Evolutionary conservation across 257 asterid species (phyloP).

Genomic region (Ballota nigra): DNA sequence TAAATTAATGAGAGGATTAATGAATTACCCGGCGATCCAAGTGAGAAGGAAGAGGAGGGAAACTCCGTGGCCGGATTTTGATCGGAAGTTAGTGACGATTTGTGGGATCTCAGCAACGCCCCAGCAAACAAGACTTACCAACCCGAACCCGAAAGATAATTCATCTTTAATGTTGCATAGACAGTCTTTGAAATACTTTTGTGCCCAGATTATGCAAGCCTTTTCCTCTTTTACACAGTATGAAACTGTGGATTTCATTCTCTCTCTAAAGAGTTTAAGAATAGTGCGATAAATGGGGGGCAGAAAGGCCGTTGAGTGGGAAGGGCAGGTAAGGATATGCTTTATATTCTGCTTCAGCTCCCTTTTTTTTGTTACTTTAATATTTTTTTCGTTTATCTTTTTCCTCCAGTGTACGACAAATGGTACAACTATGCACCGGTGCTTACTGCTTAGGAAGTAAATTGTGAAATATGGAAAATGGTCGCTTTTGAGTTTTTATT

Average conservation of each 20-base stretch:
- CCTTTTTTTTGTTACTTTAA: neutral
- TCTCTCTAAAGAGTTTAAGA: too few species aligned
- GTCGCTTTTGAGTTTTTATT: too few species aligned
- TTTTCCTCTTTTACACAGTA: conserved; percentile 55
- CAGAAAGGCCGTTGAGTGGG: neutral
- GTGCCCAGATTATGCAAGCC: conserved; percentile 64
- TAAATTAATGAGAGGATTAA: neutral
- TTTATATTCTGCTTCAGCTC: neutral
- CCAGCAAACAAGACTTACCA: conserved; percentile 71
- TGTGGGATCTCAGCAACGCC: conserved; percentile 97
- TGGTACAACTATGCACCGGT: neutral
- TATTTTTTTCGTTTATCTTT: neutral
- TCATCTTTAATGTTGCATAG: conserved; percentile 64
- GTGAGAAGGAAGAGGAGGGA: conserved; percentile 73
- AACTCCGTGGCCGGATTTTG: conserved; percentile 85
- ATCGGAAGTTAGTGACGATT: conserved; percentile 67
- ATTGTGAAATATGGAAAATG: too few species aligned
- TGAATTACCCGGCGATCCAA: conserved; percentile 71
- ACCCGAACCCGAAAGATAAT: conserved; percentile 72
- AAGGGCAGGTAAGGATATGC: neutral
- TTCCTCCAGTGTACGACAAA: neutral
- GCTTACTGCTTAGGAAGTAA: too few species aligned
- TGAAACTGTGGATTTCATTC: conserved; percentile 33
- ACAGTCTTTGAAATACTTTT: conserved; percentile 71
- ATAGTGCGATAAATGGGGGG: too few species aligned